phyloP scores from a whole-genome alignment of 306 rosid genomes.

The Amphicarpaea edgeworthii region DNA sequence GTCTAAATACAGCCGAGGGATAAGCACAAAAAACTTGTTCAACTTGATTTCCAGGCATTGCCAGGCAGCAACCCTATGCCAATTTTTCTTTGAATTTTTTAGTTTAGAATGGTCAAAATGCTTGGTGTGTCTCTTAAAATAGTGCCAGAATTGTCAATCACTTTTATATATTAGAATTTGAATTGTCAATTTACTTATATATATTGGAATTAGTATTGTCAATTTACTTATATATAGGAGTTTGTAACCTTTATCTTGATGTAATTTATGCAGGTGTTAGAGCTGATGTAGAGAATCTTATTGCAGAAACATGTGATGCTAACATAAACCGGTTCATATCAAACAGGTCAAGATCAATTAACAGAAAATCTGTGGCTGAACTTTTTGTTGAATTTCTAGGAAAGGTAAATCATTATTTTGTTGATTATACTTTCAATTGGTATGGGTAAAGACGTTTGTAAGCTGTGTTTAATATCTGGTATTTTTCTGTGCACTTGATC shows the following conservation, averaged over 20 bases:
- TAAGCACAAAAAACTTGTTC: slow-evolving; percentile 14
- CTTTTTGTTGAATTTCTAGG: slow-evolving; percentile 76
- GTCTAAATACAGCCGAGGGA: background rate
- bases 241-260: slow-evolving; percentile 28
- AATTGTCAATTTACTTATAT: background rate
- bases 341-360: slow-evolving; percentile 55
- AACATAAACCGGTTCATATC: slow-evolving; percentile 57
- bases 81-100: slow-evolving; percentile 29
- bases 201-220: background rate
- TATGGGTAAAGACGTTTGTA: slow-evolving; percentile 17
- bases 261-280: slow-evolving; percentile 73
- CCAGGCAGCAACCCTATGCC: slow-evolving; percentile 2
- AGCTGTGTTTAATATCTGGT: slow-evolving; percentile 28
- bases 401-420: slow-evolving; percentile 58
- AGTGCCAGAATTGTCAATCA: slow-evolving; percentile 7
- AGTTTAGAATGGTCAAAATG: slow-evolving; percentile 28
- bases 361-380: slow-evolving; percentile 71
- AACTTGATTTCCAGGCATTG: slow-evolving; percentile 6
- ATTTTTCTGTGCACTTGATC: slow-evolving; percentile 25
- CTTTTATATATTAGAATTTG: background rate
- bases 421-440: slow-evolving; percentile 33
- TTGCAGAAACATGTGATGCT: slow-evolving; percentile 61
- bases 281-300: slow-evolving; percentile 62
- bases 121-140: slow-evolving; percentile 22
- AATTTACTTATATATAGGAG: slow-evolving; percentile 1